Evolutionary conservation across 768 basidiomycete species (phyloP), one percentile per base, ranked within the genome.

Genomic region (Pulveroboletus sp.): DNA sequence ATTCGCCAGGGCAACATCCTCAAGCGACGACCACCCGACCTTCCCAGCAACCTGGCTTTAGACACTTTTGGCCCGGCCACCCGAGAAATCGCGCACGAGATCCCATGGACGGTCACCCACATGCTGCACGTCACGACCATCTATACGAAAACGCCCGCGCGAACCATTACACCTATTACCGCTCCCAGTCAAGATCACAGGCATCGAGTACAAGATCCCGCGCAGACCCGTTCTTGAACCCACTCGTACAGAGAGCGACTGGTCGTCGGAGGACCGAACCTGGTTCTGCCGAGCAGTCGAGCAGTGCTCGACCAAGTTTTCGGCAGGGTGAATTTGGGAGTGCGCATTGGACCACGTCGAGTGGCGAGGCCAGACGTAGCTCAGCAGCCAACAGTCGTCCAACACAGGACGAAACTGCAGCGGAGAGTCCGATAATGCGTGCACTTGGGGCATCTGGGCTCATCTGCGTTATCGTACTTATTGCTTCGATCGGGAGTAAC

Each of bases 11-110:
- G 27, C 61, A 58, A 15, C 67, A 69, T 14, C 63, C 66, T 3
- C 66, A 69, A 54, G 63, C 65, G 15, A 67, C 68, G 9, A 64
- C 66, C 2, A 43, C 57, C 8, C 54, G 66, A 40, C 54, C 57
- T 0, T 60, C 65, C 9, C 59, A 57, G 17, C 65, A 59, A 37
- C 39, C 61, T 12, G 61, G 61, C 6, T 66, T 46, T 17, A 63
- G 58, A 21, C 56, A 63, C 41, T 37, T 55, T 17, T 69, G 67
- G 66, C 61, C 56, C 1, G 58, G 33, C 46, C 59, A 67, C 27
- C 57, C 63, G 27, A 49, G 57, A 44, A 57, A 57, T 39, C 63
- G 56, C 26, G 2, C 59, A 21, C 56, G 50, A 2, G 65, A 57
- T 12, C 31, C 49, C 5, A 54, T 37, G 37, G 39, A 46, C 14